These are phyloP conservation scores for Hortiboletus flavorubellus DNA, from an alignment of 768 basidiomycete species.

Conservation along the genomic window DNA sequence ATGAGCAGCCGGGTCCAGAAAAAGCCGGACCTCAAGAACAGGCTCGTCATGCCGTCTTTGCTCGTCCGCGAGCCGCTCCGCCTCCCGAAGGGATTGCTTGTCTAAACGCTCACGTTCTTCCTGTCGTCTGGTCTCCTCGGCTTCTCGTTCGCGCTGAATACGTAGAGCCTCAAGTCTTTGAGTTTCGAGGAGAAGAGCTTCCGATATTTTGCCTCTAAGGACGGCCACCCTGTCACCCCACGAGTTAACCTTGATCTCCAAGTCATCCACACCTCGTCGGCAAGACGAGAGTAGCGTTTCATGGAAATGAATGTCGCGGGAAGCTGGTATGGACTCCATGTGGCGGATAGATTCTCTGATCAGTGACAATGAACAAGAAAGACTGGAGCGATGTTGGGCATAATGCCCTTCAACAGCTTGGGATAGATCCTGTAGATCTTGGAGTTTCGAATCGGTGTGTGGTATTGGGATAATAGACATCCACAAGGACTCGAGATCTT, in stretches of 20 bases:
- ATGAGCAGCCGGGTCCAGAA: conserved; percentile 14
- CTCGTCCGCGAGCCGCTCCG: conserved; percentile 29
- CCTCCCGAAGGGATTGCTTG: conserved; percentile 34
- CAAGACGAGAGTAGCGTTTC: conserved; percentile 50
- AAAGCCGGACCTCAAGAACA: conserved; percentile 1
- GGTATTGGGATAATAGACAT: conserved; percentile 30
- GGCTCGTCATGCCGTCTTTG: conserved; percentile 30
- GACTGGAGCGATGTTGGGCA: conserved; percentile 33
- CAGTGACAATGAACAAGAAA: conserved; percentile 48
- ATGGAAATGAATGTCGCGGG: conserved; percentile 42
- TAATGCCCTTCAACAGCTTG: conserved; percentile 36
- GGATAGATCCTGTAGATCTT: conserved; percentile 37
- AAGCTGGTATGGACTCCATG: conserved; percentile 50
- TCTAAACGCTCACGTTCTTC: conserved; percentile 28
- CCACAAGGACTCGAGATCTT: conserved; percentile 41
- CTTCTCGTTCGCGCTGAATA: conserved; percentile 25
- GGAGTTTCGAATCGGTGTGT: conserved; percentile 28
- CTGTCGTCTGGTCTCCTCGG: conserved; percentile 18
- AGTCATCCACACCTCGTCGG: conserved; percentile 47
- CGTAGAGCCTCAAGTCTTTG: conserved; percentile 41
- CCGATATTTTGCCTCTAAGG: conserved; percentile 37
- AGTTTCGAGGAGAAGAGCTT: conserved; percentile 39
- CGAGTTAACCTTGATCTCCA: conserved; percentile 43
- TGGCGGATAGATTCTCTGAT: conserved; percentile 52
- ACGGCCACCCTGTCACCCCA: conserved; percentile 42